A percentile compares a stretch with the other conserved stretches of the same genome.
Conservation (phyloP, 1,284 basidiomycete genomes). For the Inonotus obliquus region DNA sequence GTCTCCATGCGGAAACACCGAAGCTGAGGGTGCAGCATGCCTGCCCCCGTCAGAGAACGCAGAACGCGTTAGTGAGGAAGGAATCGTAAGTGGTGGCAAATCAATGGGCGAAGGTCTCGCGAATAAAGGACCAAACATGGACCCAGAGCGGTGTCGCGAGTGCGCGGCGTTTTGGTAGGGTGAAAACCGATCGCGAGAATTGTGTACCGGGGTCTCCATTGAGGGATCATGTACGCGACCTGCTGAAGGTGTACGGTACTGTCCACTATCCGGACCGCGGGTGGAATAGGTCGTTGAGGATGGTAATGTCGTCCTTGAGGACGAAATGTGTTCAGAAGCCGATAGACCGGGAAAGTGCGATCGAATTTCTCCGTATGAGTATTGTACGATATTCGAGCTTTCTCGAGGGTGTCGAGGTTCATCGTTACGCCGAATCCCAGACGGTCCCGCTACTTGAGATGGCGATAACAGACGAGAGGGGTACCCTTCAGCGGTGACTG, state of each 20-base stretch:
- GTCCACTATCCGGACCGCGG: background rate
- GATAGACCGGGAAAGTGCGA: background rate
- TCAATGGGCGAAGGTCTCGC: constrained; percentile 12
- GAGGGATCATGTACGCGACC: constrained; percentile 9
- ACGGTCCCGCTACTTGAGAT: constrained; percentile 11
- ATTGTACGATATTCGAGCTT: constrained; percentile 1
- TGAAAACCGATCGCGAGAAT: constrained; percentile 6
- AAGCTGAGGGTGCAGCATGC: background rate
- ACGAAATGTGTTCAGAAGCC: background rate
- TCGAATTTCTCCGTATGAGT: background rate
- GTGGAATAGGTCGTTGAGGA: background rate
- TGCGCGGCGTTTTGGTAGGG: constrained; percentile 5
- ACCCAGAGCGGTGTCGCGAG: constrained; percentile 2
- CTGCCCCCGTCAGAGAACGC: background rate
- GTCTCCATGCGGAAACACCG: background rate
- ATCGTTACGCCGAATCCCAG: constrained; percentile 7
- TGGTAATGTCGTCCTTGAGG: constrained; percentile 8
- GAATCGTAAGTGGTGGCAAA: constrained; percentile 16
- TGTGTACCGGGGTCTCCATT: background rate
- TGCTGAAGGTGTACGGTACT: background rate
- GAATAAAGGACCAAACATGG: background rate
- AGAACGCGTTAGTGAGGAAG: constrained; percentile 6
- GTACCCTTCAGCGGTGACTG: constrained; percentile 3
- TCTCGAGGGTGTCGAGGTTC: background rate
- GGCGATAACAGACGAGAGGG: constrained; percentile 3